Percentiles rank a stretch among this genome's conserved stretches.
Evolutionary conservation across 345 rosid species (phyloP).

Genomic region (Excoecaria agallocha): DNA sequence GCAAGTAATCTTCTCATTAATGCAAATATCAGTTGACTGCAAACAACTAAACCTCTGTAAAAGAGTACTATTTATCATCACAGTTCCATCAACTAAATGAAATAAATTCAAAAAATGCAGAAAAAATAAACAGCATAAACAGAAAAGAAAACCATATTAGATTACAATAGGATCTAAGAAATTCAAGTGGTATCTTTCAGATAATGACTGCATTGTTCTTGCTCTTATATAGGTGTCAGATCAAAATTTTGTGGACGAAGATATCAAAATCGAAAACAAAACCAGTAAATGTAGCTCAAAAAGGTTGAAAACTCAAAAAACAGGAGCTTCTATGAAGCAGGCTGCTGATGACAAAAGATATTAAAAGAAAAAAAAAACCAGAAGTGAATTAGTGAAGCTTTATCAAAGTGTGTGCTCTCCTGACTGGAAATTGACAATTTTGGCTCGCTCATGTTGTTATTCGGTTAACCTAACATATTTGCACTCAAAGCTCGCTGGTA

Average conservation of each 20-base stretch:
- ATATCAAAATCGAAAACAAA: constrained; percentile 30
- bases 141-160: not conserved
- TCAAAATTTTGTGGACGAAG: constrained; percentile 81
- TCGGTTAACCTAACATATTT: not conserved
- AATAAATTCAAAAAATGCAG: too few relatives aligned
- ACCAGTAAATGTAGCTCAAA: constrained; percentile 32
- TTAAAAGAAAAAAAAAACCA: not conserved
- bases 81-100: not conserved
- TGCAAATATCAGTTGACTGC: too few relatives aligned
- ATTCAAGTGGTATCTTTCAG: not conserved
- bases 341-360: constrained; percentile 8
- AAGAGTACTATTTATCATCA: too few relatives aligned
- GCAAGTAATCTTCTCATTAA: too few relatives aligned
- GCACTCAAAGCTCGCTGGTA: not conserved
- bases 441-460: not conserved
- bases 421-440: too few relatives aligned
- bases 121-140: not conserved
- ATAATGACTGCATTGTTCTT: constrained; percentile 4
- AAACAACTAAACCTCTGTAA: too few relatives aligned
- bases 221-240: constrained; percentile 64
- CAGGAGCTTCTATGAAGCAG: constrained; percentile 20
- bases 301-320: constrained; percentile 32
- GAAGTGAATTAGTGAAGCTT: constrained; percentile 11
- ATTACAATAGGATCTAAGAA: not conserved
- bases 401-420: constrained; percentile 1